Conservation (phyloP, 2,329 filamentous ascomycete genomes). For the Cercospora canescens region DNA sequence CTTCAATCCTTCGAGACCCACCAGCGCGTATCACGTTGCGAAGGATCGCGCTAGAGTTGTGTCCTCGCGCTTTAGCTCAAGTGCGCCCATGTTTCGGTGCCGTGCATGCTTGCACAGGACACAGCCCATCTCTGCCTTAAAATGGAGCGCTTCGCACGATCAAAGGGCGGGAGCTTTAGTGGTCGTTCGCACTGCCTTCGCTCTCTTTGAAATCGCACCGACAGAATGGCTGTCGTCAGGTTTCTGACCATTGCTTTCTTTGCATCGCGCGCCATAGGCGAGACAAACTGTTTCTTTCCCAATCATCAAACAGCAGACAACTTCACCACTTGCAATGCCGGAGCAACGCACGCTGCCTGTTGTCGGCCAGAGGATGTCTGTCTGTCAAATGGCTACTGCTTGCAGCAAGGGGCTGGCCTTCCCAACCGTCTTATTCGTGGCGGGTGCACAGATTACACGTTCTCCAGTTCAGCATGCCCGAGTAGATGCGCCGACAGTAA, state of each 20-base stretch:
- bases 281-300: conserved; percentile 16
- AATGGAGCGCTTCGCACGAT: not conserved
- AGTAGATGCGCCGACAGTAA: conserved; percentile 9
- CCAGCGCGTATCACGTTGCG: not conserved
- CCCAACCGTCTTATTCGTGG: conserved; percentile 18
- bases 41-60: not conserved
- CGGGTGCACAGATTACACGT: conserved; percentile 18
- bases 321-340: conserved; percentile 19
- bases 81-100: not conserved
- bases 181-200: not conserved
- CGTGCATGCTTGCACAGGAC: not conserved
- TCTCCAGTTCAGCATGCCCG: conserved; percentile 15
- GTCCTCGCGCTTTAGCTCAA: not conserved
- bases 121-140: not conserved
- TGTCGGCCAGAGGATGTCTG: conserved; percentile 13
- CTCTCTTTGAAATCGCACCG: not conserved
- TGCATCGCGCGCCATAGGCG: not conserved
- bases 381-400: conserved; percentile 18
- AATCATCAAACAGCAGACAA: conserved; percentile 12
- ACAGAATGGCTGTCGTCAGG: not conserved
- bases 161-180: not conserved
- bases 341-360: conserved; percentile 10
- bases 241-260: not conserved
- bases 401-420: conserved; percentile 6
- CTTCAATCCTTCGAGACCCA: not conserved